These are phyloP conservation scores for Candida railenensis DNA, from an alignment of 805 yeast genomes.

Conservation along the genomic window DNA sequence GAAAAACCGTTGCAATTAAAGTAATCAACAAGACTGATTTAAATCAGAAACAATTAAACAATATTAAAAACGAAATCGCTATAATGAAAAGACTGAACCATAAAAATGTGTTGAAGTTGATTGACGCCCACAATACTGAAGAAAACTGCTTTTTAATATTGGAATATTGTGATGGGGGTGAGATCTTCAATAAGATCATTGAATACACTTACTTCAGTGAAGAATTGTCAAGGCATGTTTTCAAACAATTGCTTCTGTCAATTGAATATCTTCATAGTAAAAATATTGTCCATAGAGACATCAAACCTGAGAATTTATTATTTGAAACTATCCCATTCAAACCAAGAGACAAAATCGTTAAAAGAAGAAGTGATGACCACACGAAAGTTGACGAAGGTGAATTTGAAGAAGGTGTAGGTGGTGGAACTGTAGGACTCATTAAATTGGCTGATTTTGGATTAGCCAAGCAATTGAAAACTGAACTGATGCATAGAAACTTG, in stretches of 20 bases:
- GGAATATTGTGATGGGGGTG: conserved; percentile 77
- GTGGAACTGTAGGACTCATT: conserved; percentile 62
- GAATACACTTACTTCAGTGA: conserved; percentile 76
- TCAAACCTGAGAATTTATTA: conserved; percentile 76
- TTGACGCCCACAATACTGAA: conserved; percentile 51
- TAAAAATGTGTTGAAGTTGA: conserved; percentile 57
- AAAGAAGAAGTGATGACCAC: conserved; percentile 57
- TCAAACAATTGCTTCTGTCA: conserved; percentile 68
- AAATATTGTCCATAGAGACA: conserved; percentile 75
- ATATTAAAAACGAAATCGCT: conserved; percentile 68
- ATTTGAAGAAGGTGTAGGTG: conserved; percentile 52
- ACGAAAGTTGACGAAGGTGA: conserved; percentile 62
- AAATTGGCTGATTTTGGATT: conserved; percentile 72
- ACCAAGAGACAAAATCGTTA: conserved; percentile 28
- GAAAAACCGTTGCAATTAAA: conserved; percentile 65
- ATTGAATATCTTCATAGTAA: conserved; percentile 66
- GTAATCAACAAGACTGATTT: conserved; percentile 64
- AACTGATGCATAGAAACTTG: conserved; percentile 32
- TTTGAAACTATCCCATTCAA: conserved; percentile 54
- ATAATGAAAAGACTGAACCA: conserved; percentile 68
- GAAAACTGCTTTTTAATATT: conserved; percentile 60
- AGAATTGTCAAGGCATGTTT: conserved; percentile 68
- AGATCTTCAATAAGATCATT: conserved; percentile 76
- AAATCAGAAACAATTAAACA: conserved; percentile 49
- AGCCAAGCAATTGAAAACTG: conserved; percentile 54